A percentile compares a stretch with the other conserved stretches of the same genome.
Evolutionary conservation across 179 eudicot species (phyloP).

Genomic region (Silene noctiflora): DNA sequence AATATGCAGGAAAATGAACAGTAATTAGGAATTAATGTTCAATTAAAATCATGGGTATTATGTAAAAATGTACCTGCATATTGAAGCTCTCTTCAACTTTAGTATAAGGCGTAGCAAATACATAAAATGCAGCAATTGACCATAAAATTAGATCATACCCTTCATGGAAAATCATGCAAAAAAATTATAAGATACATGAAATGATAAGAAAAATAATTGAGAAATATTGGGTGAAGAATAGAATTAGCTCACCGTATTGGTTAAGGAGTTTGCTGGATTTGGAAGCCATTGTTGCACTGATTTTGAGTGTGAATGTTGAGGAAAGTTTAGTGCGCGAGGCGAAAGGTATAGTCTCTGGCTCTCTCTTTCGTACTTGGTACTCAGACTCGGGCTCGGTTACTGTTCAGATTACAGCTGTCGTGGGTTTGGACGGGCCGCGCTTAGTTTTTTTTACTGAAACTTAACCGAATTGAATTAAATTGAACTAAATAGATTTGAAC

Average conservation of each 20-base stretch:
- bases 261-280: constrained; percentile 28
- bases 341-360: too few species aligned
- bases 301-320: background rate
- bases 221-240: background rate
- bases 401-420: too few species aligned
- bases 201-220: background rate
- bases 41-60: background rate
- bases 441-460: too few species aligned
- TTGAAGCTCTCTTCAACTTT: constrained; percentile 99
- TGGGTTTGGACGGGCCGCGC: too few species aligned
- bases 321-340: too few species aligned
- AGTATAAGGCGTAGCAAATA: constrained; percentile 83
- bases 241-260: constrained; percentile 22
- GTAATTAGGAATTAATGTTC: background rate
- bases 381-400: too few species aligned
- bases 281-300: constrained; percentile 25
- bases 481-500: too few species aligned
- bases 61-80: constrained; percentile 55
- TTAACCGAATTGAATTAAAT: too few species aligned
- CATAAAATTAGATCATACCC: constrained; percentile 89
- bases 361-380: too few species aligned
- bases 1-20: background rate
- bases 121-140: constrained; percentile 77
- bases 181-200: background rate
- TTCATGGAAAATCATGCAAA: constrained; percentile 21